Evolutionary conservation across 75 land plant genomes (phyloP).

Genomic region (Larix kaempferi): DNA sequence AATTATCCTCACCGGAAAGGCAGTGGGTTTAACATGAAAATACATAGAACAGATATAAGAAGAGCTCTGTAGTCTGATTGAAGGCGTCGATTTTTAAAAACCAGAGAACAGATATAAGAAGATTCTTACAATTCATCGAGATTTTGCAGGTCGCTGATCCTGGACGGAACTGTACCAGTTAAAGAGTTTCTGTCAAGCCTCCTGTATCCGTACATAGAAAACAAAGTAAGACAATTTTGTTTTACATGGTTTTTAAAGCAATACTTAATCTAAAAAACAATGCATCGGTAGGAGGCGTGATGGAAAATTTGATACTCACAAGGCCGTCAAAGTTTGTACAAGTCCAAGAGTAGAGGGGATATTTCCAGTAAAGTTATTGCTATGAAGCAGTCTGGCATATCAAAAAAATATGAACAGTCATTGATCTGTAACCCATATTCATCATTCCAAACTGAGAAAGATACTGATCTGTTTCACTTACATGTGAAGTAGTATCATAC

Average conservation of each 20-base stretch:
- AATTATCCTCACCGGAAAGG: too few species aligned
- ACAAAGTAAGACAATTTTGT: too few species aligned
- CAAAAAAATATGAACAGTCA: background rate
- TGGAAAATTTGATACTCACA: conserved; percentile 46
- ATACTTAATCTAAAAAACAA: background rate
- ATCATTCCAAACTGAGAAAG: background rate
- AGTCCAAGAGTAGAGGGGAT: conserved; percentile 25
- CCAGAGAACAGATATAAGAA: too few species aligned
- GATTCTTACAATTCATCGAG: conserved; percentile 52
- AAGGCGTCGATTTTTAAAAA: too few species aligned
- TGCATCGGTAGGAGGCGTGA: too few species aligned
- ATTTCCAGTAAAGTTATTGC: background rate
- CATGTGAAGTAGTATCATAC: conserved; percentile 47
- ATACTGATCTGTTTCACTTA: conserved; percentile 22
- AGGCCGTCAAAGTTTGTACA: background rate
- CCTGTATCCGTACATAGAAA: conserved; percentile 14
- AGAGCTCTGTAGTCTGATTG: too few species aligned
- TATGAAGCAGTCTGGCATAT: too few species aligned
- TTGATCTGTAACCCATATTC: background rate
- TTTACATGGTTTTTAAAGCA: background rate
- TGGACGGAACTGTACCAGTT: conserved; percentile 55
- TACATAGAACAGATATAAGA: too few species aligned
- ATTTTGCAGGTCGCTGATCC: conserved; percentile 41
- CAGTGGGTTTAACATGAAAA: too few species aligned
- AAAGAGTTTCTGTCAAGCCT: conserved; percentile 60